Evolutionary conservation across 352 stramenopile species (phyloP), one percentile per base, ranked within the genome.

Genomic region (Phytopythium kandeliae): DNA sequence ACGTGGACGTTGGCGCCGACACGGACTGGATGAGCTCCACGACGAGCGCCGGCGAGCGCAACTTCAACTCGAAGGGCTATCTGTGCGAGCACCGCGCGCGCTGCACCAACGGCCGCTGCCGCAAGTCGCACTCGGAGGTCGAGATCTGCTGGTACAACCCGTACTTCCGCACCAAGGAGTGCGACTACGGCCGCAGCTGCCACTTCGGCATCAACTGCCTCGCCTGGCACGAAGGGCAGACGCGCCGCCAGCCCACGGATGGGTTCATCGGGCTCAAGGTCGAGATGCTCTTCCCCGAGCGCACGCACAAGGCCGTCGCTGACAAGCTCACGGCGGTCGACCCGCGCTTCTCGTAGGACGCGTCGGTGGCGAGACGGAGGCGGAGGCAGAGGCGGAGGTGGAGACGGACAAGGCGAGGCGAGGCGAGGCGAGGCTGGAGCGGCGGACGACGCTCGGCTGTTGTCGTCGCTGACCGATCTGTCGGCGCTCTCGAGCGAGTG

Each of bases 111-210:
- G 53, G 21, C 26, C 64, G 68, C 51, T 76, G 67, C 60, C 42
- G 59, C 44, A 76, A 70, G 54, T 72, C 67, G 48, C 67, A 76
- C 55, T 70, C 63, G 38, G 67, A 69, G 51, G 63, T 67, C 44
- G 67, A 76, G 58, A 67, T 76, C 54, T 72, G 67, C 60, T 76
- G 67, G 67, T 76, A 76, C 63, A 76, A 72, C 35, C 67, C 67
- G 31, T 76, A 54, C 11, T 76, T 72, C 54, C 69, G 70, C 54
- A 70, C 67, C 25, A 72, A 76, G 30, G 57, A 64, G 34, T 76
- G 67, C 44, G 63, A 57, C 9, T 59, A 67, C 38, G 65, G 65
- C 30, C 65, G 58, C 25, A 73, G 71, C 37, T 51, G 45, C 45
- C 45, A 34, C 45, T 51, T 51, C 12, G 45, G 45, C 45, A 9